phyloP scores from a whole-genome alignment of 164 flowering plant species.

The Hamamelis virginiana region DNA sequence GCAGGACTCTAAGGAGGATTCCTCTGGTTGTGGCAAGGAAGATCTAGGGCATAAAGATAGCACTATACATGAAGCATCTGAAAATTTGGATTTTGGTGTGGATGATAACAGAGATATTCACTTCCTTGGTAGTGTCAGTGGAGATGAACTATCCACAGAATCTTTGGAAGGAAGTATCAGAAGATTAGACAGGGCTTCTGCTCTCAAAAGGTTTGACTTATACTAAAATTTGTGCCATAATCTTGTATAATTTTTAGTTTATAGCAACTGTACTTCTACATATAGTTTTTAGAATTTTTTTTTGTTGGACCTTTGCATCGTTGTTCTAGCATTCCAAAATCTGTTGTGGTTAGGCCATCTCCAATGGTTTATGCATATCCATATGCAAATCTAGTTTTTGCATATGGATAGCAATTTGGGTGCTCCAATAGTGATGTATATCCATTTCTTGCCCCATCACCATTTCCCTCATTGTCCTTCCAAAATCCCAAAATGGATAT shows the following conservation, averaged over 20 bases:
- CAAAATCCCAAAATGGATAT: too few species aligned
- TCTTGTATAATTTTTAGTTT: not conserved
- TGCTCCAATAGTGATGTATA: too few species aligned
- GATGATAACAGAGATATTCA: conserved; percentile 18
- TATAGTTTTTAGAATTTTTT: not conserved
- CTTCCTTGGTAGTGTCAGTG: conserved; percentile 12
- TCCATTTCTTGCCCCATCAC: too few species aligned
- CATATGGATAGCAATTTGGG: too few species aligned
- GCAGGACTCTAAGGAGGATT: conserved; percentile 30
- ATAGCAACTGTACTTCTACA: not conserved
- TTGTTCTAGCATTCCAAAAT: not conserved
- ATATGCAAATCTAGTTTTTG: too few species aligned
- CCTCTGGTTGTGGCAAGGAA: conserved; percentile 26
- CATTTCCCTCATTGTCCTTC: too few species aligned
- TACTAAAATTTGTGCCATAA: not conserved
- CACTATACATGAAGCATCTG: conserved; percentile 12
- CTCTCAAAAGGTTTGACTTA: conserved; percentile 14
- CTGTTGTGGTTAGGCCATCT: not conserved
- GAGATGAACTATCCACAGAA: conserved; percentile 13
- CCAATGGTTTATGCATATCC: too few species aligned
- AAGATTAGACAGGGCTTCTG: conserved; percentile 5
- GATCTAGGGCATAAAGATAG: conserved; percentile 14
- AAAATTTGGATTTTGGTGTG: conserved; percentile 15
- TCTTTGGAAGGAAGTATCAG: conserved; percentile 17
- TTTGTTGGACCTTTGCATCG: not conserved